Conservation (phyloP, 371 early-diverging fungal species). For the Mortierella sp. region DNA sequence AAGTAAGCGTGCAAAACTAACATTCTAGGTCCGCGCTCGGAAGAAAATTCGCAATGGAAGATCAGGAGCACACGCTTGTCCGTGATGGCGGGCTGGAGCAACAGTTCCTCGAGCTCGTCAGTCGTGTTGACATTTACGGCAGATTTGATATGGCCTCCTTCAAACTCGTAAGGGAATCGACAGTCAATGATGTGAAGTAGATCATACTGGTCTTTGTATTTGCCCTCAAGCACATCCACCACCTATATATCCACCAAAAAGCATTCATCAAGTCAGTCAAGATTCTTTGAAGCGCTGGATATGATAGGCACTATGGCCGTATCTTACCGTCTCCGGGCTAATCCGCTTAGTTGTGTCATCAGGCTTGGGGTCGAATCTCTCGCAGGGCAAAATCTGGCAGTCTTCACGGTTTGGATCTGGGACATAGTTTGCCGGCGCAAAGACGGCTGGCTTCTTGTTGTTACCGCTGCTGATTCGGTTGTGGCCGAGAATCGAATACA, state of each 20-base stretch:
- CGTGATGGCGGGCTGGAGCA: conserved; percentile 50
- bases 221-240: conserved; percentile 59
- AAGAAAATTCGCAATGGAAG: conserved; percentile 93
- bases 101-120: conserved; percentile 59
- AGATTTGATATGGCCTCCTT: conserved; percentile 86
- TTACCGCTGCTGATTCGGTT: not conserved
- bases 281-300: too few species aligned
- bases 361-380: conserved; percentile 25
- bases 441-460: conserved; percentile 2
- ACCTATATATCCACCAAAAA: conserved; percentile 28
- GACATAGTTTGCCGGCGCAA: conserved; percentile 16
- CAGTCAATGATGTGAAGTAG: conserved; percentile 82
- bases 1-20: conserved; percentile 32
- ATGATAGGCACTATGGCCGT: too few species aligned
- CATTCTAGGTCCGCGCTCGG: conserved; percentile 87
- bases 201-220: conserved; percentile 58
- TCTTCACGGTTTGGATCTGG: conserved; percentile 27
- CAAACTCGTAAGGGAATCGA: conserved; percentile 89
- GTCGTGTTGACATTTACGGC: conserved; percentile 77
- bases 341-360: conserved; percentile 41
- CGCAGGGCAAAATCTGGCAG: conserved; percentile 35
- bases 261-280: too few species aligned
- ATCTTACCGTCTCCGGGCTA: conserved; percentile 35
- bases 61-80: conserved; percentile 70
- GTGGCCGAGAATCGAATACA: not conserved